A percentile compares a stretch with the other conserved stretches of the same genome.
Conservation (phyloP, 1,139 yeast species). For the Petasospora rhodanensis region DNA sequence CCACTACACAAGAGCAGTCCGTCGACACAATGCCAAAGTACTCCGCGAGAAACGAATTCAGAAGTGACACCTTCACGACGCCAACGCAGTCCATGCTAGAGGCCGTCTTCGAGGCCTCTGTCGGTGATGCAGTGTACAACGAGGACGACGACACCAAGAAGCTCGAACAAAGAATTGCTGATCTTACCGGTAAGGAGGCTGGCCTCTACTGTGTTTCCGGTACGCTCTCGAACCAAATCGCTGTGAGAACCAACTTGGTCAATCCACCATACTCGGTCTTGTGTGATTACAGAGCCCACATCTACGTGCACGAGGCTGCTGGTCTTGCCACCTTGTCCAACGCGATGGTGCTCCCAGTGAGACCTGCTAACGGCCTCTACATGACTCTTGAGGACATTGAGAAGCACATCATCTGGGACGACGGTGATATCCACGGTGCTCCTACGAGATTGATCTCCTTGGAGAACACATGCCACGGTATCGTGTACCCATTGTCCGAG, state of each 20-base stretch:
- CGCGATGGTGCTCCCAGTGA: slow-evolving; percentile 74
- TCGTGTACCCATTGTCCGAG: slow-evolving; percentile 66
- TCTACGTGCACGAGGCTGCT: slow-evolving; percentile 71
- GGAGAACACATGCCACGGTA: slow-evolving; percentile 77
- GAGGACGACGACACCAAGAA: slow-evolving; percentile 61
- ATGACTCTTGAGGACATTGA: slow-evolving; percentile 67
- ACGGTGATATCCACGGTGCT: slow-evolving; percentile 66
- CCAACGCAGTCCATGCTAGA: slow-evolving; percentile 74
- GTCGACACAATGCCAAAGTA: neutral
- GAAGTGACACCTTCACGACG: slow-evolving; percentile 90
- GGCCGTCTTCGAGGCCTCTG: slow-evolving; percentile 51
- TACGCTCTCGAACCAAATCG: slow-evolving; percentile 76
- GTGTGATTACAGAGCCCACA: slow-evolving; percentile 74
- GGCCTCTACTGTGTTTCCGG: slow-evolving; percentile 75
- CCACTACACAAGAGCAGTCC: no score
- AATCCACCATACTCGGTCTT: slow-evolving; percentile 77
- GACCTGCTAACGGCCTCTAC: slow-evolving; percentile 58
- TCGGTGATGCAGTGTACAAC: slow-evolving; percentile 84
- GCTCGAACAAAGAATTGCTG: slow-evolving; percentile 57
- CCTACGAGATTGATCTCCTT: slow-evolving; percentile 76
- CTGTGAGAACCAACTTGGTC: slow-evolving; percentile 56
- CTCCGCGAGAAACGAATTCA: slow-evolving; percentile 45
- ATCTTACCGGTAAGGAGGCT: slow-evolving; percentile 62
- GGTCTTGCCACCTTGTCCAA: slow-evolving; percentile 80
- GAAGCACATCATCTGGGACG: slow-evolving; percentile 53